These are phyloP conservation scores for Xylariaceae sp. DNA, from an alignment of 2,329 filamentous ascomycete species.

Conservation along the genomic window DNA sequence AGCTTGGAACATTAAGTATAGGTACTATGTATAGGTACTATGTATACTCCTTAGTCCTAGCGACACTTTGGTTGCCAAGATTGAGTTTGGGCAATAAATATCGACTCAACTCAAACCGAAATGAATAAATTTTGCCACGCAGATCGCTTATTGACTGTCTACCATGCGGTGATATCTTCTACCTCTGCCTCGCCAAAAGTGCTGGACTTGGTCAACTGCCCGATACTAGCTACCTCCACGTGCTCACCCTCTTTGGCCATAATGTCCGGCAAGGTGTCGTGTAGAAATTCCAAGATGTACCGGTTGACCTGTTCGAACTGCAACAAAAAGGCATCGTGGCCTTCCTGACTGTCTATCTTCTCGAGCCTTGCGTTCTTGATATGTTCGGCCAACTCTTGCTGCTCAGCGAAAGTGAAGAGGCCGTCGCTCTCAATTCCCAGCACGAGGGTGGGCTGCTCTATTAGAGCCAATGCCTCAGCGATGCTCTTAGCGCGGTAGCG, in stretches of 20 bases:
- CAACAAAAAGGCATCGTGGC: slow-evolving; percentile 92
- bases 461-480: slow-evolving; percentile 74
- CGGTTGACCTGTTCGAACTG: slow-evolving; percentile 97
- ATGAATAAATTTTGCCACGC: too few species aligned
- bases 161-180: slow-evolving; percentile 96
- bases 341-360: slow-evolving; percentile 91
- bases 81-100: too few species aligned
- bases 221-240: slow-evolving; percentile 53
- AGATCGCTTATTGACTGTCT: slow-evolving; percentile 35
- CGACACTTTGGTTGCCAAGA: too few species aligned
- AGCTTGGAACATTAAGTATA: too few species aligned
- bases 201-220: slow-evolving; percentile 77
- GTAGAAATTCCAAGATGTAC: slow-evolving; percentile 82
- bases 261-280: slow-evolving; percentile 82
- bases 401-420: slow-evolving; percentile 95
- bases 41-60: slow-evolving; percentile 12
- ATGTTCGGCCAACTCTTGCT: slow-evolving; percentile 83
- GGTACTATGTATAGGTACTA: background rate
- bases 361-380: slow-evolving; percentile 78
- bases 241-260: slow-evolving; percentile 66
- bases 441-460: slow-evolving; percentile 87
- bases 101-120: too few species aligned
- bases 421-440: slow-evolving; percentile 95
- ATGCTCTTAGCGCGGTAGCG: slow-evolving; percentile 71
- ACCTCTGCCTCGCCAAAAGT: slow-evolving; percentile 96